Percentiles rank a stretch among this genome's conserved stretches.
Conservation (phyloP, 1,284 basidiomycete species). For the Ceratobasidium sp. region DNA sequence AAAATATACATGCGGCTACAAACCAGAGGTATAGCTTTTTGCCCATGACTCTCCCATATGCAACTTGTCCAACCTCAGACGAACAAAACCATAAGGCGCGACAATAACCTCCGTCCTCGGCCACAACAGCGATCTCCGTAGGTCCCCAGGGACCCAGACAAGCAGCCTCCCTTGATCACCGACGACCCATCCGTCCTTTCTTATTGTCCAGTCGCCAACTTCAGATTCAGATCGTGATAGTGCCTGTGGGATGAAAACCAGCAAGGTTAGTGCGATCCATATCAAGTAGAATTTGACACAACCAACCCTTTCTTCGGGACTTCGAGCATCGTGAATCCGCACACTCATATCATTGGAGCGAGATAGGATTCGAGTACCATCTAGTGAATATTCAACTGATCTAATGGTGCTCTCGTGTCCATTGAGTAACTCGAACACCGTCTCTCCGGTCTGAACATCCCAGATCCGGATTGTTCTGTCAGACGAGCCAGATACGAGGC, state of each 20-base stretch:
- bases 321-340: neutral
- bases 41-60: too few species aligned
- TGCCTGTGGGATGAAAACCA: too few species aligned
- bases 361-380: neutral
- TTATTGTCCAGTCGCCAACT: neutral
- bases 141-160: neutral
- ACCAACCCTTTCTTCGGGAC: neutral
- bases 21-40: too few species aligned
- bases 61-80: too few species aligned
- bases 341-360: neutral
- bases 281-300: neutral
- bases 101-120: too few species aligned
- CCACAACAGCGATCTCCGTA: neutral
- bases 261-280: too few species aligned
- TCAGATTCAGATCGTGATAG: too few species aligned
- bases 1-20: too few species aligned
- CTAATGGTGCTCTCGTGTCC: neutral
- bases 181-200: neutral
- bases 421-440: neutral
- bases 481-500: conserved; percentile 4
- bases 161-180: neutral
- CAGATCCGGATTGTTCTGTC: conserved; percentile 3
- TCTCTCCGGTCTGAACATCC: neutral
- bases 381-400: neutral
- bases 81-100: too few species aligned